Conservation (phyloP, 1,139 yeast genomes). For the Pichia sp. region DNA sequence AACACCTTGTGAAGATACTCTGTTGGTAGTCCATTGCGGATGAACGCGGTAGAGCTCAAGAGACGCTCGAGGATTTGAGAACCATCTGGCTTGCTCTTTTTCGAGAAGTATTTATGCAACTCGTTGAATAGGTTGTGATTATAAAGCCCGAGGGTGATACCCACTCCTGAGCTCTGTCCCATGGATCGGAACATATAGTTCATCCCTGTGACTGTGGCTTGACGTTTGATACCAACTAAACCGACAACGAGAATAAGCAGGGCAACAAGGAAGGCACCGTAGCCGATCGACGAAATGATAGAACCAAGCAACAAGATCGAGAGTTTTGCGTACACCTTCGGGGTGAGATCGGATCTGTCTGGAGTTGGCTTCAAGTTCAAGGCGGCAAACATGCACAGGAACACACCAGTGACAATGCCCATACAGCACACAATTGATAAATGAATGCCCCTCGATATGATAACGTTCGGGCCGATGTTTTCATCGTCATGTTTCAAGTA, state of each 20-base stretch:
- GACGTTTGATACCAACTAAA: slow-evolving; percentile 35
- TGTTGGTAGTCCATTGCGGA: slow-evolving; percentile 34
- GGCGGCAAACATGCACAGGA: slow-evolving; percentile 21
- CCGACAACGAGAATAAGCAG: slow-evolving; percentile 43
- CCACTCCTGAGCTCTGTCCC: slow-evolving; percentile 46
- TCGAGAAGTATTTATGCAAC: slow-evolving; percentile 30
- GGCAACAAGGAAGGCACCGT: slow-evolving; percentile 45
- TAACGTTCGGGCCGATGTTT: slow-evolving; percentile 49
- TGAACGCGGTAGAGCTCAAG: slow-evolving; percentile 33
- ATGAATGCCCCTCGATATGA: slow-evolving; percentile 53
- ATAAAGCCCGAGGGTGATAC: slow-evolving; percentile 39
- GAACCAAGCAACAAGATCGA: slow-evolving; percentile 38
- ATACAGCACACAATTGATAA: slow-evolving; percentile 27
- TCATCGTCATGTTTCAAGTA: slow-evolving; percentile 44
- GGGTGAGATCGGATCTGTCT: slow-evolving; percentile 15
- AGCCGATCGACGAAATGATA: slow-evolving; percentile 36
- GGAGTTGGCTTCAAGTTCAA: slow-evolving; percentile 24
- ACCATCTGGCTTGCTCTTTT: slow-evolving; percentile 29
- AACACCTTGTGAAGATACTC: slow-evolving; percentile 26
- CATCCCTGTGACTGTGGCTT: slow-evolving; percentile 41
- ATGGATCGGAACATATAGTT: slow-evolving; percentile 44
- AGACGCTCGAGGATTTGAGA: slow-evolving; percentile 27
- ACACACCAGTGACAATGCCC: slow-evolving; percentile 28
- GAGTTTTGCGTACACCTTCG: slow-evolving; percentile 16
- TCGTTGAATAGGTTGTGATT: slow-evolving; percentile 31